These are phyloP conservation scores for Huntiella decipiens DNA, from an alignment of 2,329 filamentous ascomycete species.

Conservation along the genomic window DNA sequence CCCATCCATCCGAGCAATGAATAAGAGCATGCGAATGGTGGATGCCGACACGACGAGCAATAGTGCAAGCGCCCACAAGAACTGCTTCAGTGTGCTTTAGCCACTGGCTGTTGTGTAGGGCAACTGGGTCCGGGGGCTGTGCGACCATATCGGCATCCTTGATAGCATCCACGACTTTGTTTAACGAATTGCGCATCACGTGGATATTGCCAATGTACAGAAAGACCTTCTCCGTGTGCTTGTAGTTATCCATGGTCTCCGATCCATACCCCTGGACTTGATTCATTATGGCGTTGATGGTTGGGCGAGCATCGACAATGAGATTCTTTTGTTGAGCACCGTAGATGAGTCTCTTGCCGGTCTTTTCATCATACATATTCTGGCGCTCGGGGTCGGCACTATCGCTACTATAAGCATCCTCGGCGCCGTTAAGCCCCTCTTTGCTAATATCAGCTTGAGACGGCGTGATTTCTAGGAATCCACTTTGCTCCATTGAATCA, in stretches of 20 bases:
- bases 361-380: conserved; percentile 35
- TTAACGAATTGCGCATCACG: conserved; percentile 83
- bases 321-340: conserved; percentile 85
- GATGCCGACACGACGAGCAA: conserved; percentile 73
- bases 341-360: conserved; percentile 50
- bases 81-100: conserved; percentile 73
- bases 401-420: not conserved
- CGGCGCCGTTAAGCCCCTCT: not conserved
- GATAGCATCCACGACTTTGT: conserved; percentile 68
- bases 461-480: conserved; percentile 4
- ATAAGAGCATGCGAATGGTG: conserved; percentile 90
- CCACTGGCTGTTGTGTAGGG: conserved; percentile 73
- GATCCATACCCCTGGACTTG: conserved; percentile 84
- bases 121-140: conserved; percentile 61
- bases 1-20: conserved; percentile 97
- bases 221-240: conserved; percentile 76
- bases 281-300: conserved; percentile 86
- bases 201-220: conserved; percentile 97
- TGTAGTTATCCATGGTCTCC: conserved; percentile 96
- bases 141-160: conserved; percentile 83
- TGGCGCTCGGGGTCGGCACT: not conserved
- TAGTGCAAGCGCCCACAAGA: conserved; percentile 65
- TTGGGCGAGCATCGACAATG: conserved; percentile 89
- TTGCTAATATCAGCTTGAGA: not conserved
- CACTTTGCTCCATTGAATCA: conserved; percentile 1